Evolutionary conservation across 2,329 filamentous ascomycete genomes (phyloP), one percentile per base, ranked within the genome.

Genomic region (Nemania bipapillata): DNA sequence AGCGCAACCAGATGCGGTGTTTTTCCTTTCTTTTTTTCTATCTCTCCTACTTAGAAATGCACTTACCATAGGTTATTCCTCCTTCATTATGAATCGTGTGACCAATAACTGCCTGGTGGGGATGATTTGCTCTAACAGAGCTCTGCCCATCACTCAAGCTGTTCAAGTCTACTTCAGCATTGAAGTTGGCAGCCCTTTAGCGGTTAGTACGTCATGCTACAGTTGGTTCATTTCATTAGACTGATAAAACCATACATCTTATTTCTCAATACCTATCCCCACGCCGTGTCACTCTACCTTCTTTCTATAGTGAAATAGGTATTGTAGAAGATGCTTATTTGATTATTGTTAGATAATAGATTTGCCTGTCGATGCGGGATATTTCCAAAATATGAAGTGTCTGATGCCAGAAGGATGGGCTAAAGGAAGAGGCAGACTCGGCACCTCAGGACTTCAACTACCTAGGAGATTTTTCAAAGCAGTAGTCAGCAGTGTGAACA

Each of bases 21-120:
- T n/a, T n/a, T n/a, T n/a, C n/a, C n/a, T n/a, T n/a, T n/a, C n/a
- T n/a, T n/a, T n/a, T n/a, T n/a, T n/a, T n/a, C n/a, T n/a, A n/a
- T n/a, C n/a, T n/a, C 9, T 32, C 17, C 22, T 17, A 42, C 9
- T 22, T 47, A 9, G 40, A 15, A 47, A 12, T n/a, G 15, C 24
- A 47, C 55, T 49, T 47, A 58, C 55, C 40, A 47, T 47, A 58
- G 7, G 37, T 47, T 20, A 58, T 58, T 9, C 55, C 55, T 20
- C 55, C 55, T 30, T 49, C 1, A 22, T 58, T 58, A 32, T 47
- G 17, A 12, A 58, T 58, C 8, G 22, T 45, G 12, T 58, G 37
- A 8, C 12, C 55, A 26, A 58, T 4, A 17, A 58, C 55, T 28
- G 55, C 55, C 26, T 58, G 55, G 12, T 49, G 55, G 15, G 40